Conservation (phyloP, 805 yeast species). For the Kodamaea sagamina region DNA sequence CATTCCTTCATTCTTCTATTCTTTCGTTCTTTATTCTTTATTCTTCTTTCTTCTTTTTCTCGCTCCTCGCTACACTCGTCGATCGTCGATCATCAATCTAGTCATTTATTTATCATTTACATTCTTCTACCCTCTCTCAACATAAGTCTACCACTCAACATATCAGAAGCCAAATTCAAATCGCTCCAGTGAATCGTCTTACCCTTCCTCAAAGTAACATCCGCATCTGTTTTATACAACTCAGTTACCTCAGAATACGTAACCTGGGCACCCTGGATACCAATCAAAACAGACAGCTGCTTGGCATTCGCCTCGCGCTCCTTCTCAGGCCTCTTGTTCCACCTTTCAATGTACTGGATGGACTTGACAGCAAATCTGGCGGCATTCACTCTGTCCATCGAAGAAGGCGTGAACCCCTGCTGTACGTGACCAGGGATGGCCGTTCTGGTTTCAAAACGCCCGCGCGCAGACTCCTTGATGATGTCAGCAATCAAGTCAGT, state of each 20-base stretch:
- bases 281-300: constrained; percentile 57
- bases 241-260: constrained; percentile 56
- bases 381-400: constrained; percentile 76
- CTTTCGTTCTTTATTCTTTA: neutral
- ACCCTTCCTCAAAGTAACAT: constrained; percentile 65
- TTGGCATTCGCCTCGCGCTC: neutral
- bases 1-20: too few relatives aligned
- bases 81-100: neutral
- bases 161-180: constrained; percentile 59
- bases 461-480: constrained; percentile 60
- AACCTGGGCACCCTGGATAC: constrained; percentile 67
- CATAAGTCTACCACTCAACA: constrained; percentile 68
- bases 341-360: constrained; percentile 64
- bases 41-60: neutral
- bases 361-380: constrained; percentile 71
- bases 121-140: constrained; percentile 24
- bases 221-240: constrained; percentile 62
- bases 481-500: constrained; percentile 73
- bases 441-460: constrained; percentile 72
- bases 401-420: constrained; percentile 77
- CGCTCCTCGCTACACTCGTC: neutral
- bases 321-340: constrained; percentile 11
- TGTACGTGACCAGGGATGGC: constrained; percentile 88
- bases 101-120: neutral
- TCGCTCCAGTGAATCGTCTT: constrained; percentile 67